These are phyloP conservation scores for Epichloe coenophiala DNA, from an alignment of 2,329 filamentous ascomycete species.

Conservation along the genomic window DNA sequence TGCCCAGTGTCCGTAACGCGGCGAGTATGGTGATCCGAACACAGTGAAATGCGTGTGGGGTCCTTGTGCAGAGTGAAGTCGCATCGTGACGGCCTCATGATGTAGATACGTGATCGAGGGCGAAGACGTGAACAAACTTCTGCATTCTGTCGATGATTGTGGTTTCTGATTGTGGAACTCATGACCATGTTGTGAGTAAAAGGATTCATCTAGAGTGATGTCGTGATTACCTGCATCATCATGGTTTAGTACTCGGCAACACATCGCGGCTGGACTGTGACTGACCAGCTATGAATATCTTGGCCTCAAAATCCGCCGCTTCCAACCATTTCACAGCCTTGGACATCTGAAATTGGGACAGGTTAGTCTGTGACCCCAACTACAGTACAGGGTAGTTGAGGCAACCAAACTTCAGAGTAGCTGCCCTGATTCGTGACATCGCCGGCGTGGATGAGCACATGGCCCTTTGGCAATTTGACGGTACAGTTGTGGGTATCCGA, in stretches of 20 bases:
- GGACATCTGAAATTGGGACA: slow-evolving; percentile 29
- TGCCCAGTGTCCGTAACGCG: slow-evolving; percentile 44
- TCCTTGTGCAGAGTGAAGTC: slow-evolving; percentile 38
- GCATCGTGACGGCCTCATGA: slow-evolving; percentile 41
- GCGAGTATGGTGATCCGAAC: slow-evolving; percentile 60
- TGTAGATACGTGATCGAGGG: slow-evolving; percentile 49
- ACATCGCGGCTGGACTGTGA: neutral
- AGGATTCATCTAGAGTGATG: slow-evolving; percentile 52
- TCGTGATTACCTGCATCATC: slow-evolving; percentile 56
- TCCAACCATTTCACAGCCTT: slow-evolving; percentile 55
- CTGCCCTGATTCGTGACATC: slow-evolving; percentile 65
- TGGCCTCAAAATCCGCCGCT: slow-evolving; percentile 51
- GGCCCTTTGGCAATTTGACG: slow-evolving; percentile 53
- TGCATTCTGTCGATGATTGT: slow-evolving; percentile 40
- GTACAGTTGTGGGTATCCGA: slow-evolving; percentile 63
- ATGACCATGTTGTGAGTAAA: slow-evolving; percentile 39
- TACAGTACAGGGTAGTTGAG: neutral
- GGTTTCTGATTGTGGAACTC: slow-evolving; percentile 42
- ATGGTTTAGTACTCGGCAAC: neutral
- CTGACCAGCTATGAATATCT: slow-evolving; percentile 55
- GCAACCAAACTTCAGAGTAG: slow-evolving; percentile 30
- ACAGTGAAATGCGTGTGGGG: slow-evolving; percentile 48
- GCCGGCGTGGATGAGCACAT: slow-evolving; percentile 64
- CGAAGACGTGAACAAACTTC: slow-evolving; percentile 38
- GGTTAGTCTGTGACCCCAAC: neutral